These are phyloP conservation scores for Calophaca sinica DNA, from an alignment of 306 rosid genomes.

Conservation along the genomic window DNA sequence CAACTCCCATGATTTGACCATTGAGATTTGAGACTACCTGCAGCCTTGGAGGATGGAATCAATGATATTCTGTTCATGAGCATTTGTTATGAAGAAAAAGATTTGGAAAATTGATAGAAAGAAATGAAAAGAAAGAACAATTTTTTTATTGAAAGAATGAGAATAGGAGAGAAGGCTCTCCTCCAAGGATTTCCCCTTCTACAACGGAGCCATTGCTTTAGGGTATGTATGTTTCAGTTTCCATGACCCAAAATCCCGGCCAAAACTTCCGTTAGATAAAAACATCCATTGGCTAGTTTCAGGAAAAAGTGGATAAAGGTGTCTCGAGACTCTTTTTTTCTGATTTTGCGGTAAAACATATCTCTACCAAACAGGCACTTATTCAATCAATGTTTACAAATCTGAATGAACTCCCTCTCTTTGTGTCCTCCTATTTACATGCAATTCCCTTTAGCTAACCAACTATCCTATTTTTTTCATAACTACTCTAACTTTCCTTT, in stretches of 20 bases:
- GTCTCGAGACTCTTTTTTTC: too few relatives aligned
- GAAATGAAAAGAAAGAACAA: not conserved
- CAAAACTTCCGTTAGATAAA: too few relatives aligned
- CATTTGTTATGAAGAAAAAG: not conserved
- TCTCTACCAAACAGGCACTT: too few relatives aligned
- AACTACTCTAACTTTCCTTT: not conserved
- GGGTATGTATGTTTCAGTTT: too few relatives aligned
- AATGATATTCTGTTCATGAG: constrained; percentile 18
- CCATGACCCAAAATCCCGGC: too few relatives aligned
- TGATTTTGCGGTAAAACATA: too few relatives aligned
- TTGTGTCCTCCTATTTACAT: not conserved
- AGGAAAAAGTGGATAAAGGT: too few relatives aligned
- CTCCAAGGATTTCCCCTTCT: not conserved
- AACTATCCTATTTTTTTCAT: not conserved
- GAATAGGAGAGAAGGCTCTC: constrained; percentile 2
- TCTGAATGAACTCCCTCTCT: not conserved
- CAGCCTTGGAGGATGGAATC: not conserved
- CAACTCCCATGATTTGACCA: constrained; percentile 7
- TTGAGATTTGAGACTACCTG: constrained; percentile 23
- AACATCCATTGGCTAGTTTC: too few relatives aligned
- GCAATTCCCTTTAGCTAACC: not conserved
- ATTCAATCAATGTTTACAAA: not conserved
- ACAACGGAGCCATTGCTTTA: not conserved
- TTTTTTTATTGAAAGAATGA: not conserved
- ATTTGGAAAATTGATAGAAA: constrained; percentile 7